Conservation (phyloP, 2,329 filamentous ascomycete genomes). For the Ophiostoma sp. region DNA sequence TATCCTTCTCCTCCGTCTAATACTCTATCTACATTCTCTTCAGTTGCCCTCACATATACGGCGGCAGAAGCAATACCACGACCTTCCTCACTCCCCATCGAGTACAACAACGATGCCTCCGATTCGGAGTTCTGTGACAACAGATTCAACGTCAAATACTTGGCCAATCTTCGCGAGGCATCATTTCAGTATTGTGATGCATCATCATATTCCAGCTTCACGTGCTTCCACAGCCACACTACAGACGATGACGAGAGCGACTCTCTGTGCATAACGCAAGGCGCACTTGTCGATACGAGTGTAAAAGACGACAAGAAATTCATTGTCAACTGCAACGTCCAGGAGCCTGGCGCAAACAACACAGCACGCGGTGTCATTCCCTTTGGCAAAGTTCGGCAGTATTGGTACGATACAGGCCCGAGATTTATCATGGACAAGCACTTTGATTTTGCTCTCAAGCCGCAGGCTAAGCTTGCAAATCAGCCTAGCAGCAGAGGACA, state of each 20-base stretch:
- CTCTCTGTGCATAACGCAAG: slow-evolving; percentile 22
- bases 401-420: slow-evolving; percentile 26
- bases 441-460: slow-evolving; percentile 4
- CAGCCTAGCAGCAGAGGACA: neutral
- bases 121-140: slow-evolving; percentile 22
- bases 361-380: slow-evolving; percentile 17
- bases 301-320: slow-evolving; percentile 7
- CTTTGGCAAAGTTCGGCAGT: slow-evolving; percentile 13
- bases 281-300: slow-evolving; percentile 17
- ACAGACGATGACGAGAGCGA: slow-evolving; percentile 16
- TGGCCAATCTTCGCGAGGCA: slow-evolving; percentile 18
- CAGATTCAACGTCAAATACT: slow-evolving; percentile 24
- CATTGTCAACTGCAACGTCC: slow-evolving; percentile 19
- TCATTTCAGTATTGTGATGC: slow-evolving; percentile 23
- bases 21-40: neutral
- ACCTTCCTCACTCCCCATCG: slow-evolving; percentile 14
- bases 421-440: slow-evolving; percentile 22
- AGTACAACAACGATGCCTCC: slow-evolving; percentile 11
- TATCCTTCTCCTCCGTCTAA: neutral
- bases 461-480: neutral
- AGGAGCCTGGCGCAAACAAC: slow-evolving; percentile 9
- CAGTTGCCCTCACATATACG: neutral
- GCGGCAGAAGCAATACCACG: neutral
- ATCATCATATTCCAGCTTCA: slow-evolving; percentile 18
- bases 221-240: slow-evolving; percentile 24